Conservation (phyloP, 805 yeast genomes). For the Kregervanrija delftensis region DNA sequence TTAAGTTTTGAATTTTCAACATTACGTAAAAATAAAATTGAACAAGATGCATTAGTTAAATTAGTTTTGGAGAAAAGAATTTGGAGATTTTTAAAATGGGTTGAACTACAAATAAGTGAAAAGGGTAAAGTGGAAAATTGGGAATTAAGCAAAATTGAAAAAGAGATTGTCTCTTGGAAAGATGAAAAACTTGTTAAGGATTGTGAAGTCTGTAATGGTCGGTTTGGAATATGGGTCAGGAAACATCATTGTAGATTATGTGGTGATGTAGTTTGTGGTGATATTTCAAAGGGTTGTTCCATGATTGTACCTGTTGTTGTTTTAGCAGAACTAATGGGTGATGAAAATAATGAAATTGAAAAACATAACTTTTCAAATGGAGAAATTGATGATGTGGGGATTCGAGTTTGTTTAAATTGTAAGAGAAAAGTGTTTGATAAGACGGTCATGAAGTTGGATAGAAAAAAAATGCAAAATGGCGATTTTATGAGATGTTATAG, state of each 20-base stretch:
- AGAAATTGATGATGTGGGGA: slow-evolving; percentile 18
- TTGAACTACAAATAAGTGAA: slow-evolving; percentile 32
- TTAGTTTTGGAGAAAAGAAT: slow-evolving; percentile 38
- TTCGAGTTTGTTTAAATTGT: slow-evolving; percentile 69
- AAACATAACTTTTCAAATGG: slow-evolving; percentile 7
- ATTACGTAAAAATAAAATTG: slow-evolving; percentile 43
- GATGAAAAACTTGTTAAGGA: slow-evolving; percentile 37
- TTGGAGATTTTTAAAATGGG: slow-evolving; percentile 53
- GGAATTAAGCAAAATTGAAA: slow-evolving; percentile 33
- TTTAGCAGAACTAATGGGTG: slow-evolving; percentile 31
- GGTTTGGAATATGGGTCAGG: slow-evolving; percentile 48
- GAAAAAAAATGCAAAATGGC: slow-evolving; percentile 22
- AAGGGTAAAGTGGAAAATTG: slow-evolving; percentile 5
- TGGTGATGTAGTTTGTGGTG: slow-evolving; percentile 77
- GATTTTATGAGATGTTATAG: slow-evolving; percentile 33
- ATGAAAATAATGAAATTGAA: background rate
- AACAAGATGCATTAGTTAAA: slow-evolving; percentile 8
- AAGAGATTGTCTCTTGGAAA: slow-evolving; percentile 58
- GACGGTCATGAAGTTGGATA: slow-evolving; percentile 41
- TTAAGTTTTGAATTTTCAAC: slow-evolving; percentile 7
- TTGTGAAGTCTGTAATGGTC: slow-evolving; percentile 59
- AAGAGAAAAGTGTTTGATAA: slow-evolving; percentile 53
- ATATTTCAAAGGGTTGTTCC: slow-evolving; percentile 57
- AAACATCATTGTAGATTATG: slow-evolving; percentile 92
- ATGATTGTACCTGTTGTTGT: slow-evolving; percentile 53